A percentile compares a stretch with the other conserved stretches of the same genome.
These are phyloP conservation scores for Macrotyloma uniflorum DNA, from an alignment of 306 rosid genomes.

Conservation along the genomic window DNA sequence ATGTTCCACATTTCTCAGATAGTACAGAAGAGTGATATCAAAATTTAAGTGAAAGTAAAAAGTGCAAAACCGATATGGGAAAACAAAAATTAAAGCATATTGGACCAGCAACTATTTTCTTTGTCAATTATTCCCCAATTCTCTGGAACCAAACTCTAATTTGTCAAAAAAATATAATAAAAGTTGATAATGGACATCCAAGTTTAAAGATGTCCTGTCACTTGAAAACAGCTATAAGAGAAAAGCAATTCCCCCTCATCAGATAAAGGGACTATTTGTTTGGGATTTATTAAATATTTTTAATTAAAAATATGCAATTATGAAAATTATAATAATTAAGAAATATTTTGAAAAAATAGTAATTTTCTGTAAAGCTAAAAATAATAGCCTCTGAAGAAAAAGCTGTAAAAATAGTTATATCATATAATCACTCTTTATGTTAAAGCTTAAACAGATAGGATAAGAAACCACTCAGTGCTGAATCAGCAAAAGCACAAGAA, in stretches of 20 bases:
- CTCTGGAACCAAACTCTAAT: neutral
- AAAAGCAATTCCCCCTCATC: conserved; percentile 3
- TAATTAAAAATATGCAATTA: neutral
- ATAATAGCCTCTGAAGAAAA: neutral
- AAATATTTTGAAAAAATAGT: neutral
- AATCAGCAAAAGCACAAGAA: neutral
- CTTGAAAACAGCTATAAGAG: neutral
- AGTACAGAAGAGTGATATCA: conserved; percentile 26
- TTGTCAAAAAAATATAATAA: neutral
- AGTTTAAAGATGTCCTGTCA: neutral
- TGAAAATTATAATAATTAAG: neutral
- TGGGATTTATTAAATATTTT: neutral
- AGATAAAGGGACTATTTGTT: neutral
- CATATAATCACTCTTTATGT: neutral
- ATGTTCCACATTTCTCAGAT: conserved; percentile 5
- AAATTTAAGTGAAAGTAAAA: conserved; percentile 24
- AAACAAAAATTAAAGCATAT: conserved; percentile 11
- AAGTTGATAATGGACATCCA: neutral
- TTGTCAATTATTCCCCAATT: neutral
- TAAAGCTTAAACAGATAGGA: too few relatives aligned
- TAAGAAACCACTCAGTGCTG: too few relatives aligned
- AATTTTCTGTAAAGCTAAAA: neutral
- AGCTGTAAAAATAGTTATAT: neutral
- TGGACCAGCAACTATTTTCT: neutral
- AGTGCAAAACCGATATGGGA: neutral